Evolutionary conservation across 805 yeast species (phyloP).

Genomic region (Cyberlindnera euphorbiae): DNA sequence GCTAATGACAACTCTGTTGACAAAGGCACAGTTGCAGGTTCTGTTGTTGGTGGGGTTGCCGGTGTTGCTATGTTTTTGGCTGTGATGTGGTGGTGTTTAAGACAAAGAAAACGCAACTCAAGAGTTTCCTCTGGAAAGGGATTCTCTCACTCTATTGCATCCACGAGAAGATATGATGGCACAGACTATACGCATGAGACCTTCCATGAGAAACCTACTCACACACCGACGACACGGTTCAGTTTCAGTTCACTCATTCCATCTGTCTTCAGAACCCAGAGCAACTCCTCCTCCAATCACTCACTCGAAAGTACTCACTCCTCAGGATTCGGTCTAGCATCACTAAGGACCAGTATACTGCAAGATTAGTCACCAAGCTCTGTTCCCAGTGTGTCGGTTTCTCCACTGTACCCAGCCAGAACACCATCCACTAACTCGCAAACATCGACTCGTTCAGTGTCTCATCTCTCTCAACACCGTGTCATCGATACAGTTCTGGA

Average conservation of each 20-base stretch:
- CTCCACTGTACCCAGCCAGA: too few relatives aligned
- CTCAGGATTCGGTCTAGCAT: conserved; percentile 9
- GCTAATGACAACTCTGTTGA: not conserved
- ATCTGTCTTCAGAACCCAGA: conserved; percentile 5
- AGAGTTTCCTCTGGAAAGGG: conserved; percentile 14
- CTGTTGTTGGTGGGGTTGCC: conserved; percentile 25
- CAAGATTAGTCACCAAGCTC: too few relatives aligned
- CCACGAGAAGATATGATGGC: conserved; percentile 23
- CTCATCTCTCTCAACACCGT: conserved; percentile 7
- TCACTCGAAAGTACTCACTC: conserved; percentile 7
- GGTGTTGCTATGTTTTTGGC: conserved; percentile 16
- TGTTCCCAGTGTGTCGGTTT: too few relatives aligned
- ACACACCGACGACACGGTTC: not conserved
- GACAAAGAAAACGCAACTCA: conserved; percentile 7
- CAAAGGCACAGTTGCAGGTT: conserved; percentile 23
- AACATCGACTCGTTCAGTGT: too few relatives aligned
- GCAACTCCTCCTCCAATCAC: conserved; percentile 7
- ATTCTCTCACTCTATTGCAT: conserved; percentile 23
- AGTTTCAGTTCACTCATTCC: conserved; percentile 7
- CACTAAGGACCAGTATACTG: conserved; percentile 14
- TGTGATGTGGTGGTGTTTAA: conserved; percentile 14
- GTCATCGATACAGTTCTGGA: conserved; percentile 26
- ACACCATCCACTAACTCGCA: too few relatives aligned
- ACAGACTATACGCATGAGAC: not conserved
- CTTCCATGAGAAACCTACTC: not conserved